Evolutionary conservation across 108 stramenopile species (phyloP), one percentile per base, ranked within the genome.

Genomic region (Skeletonema potamos): DNA sequence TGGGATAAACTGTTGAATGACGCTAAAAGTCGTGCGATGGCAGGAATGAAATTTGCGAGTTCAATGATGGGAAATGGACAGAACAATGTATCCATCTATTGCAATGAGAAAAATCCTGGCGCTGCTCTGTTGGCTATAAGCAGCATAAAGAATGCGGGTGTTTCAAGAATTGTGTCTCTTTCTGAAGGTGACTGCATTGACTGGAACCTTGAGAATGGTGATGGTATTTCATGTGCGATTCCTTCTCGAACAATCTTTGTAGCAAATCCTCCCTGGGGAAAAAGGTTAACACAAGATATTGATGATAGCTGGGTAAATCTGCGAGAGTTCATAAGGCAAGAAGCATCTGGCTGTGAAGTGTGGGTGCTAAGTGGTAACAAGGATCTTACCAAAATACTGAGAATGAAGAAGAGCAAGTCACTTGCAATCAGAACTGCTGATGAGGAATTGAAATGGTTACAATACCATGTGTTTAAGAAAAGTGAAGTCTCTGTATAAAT

Each of bases 241-340:
- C 66, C 37, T 15, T 76, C 76, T 11, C 51, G 80, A 34, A 84
- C 71, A 2, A 81, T 84, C 4, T 68, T 84, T 58, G 88, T 88
- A 12, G 86, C 84, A 29, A 94, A 94, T 79, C 93, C 93, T 4
- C 93, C 93, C 6, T 94, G 93, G 92, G 90, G 90, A 12, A 69
- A 89, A 11, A 78, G 93, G 17, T 59, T 93, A 29, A 84, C 82
- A 3, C 85, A 91, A 27, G 90, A 90, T 61, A 85, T 89, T 68
- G 77, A 86, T 43, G 83, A 85, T 22, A 84, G 86, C 58, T 94
- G 93, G 93, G 87, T 90, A 36, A 82, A 83, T 12, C 62, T 94
- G 32, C 33, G 86, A 41, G 65, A 78, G 32, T 91, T 91, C 69
- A 44, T 94, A 39, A 64, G 90, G 55, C 65, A 79, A 17, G 89